A percentile compares a stretch with the other conserved stretches of the same genome.
Evolutionary conservation across 2,329 filamentous ascomycete species (phyloP).

Genomic region (Pyrenochaeta sp.): DNA sequence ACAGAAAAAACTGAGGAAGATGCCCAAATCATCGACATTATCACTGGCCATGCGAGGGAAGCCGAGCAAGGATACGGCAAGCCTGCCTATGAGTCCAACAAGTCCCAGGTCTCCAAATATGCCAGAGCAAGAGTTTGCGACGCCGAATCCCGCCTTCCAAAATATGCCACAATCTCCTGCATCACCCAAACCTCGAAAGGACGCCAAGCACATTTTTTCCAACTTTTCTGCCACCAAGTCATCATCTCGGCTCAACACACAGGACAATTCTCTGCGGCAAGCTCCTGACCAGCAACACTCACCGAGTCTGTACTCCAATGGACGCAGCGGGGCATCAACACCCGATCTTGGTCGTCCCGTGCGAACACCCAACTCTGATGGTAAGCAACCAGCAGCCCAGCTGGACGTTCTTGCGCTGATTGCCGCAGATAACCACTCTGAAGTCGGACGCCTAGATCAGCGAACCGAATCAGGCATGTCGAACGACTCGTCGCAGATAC

Average conservation of each 20-base stretch:
- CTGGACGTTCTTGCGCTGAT: constrained; percentile 5
- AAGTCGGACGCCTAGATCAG: constrained; percentile 38
- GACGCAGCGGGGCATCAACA: constrained; percentile 57
- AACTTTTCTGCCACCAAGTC: constrained; percentile 60
- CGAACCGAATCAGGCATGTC: constrained; percentile 41
- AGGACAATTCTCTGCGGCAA: constrained; percentile 46
- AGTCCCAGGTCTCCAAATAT: constrained; percentile 44
- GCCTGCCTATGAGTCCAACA: constrained; percentile 43
- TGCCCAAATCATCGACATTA: constrained; percentile 50
- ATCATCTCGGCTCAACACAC: constrained; percentile 51
- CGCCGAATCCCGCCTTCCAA: constrained; percentile 42
- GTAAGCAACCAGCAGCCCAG: constrained; percentile 22
- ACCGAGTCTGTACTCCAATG: constrained; percentile 49
- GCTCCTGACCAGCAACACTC: constrained; percentile 45
- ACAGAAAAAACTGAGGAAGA: constrained; percentile 44
- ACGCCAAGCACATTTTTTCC: constrained; percentile 56
- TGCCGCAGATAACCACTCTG: constrained; percentile 41
- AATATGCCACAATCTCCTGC: constrained; percentile 44
- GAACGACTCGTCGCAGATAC: constrained; percentile 29
- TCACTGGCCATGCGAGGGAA: constrained; percentile 48
- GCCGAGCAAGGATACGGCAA: constrained; percentile 34
- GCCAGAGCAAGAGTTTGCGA: constrained; percentile 34
- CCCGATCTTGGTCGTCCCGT: constrained; percentile 55
- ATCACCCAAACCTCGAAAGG: constrained; percentile 48
- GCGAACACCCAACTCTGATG: constrained; percentile 48